Evolutionary conservation across 768 basidiomycete genomes (phyloP), one percentile per base, ranked within the genome.

Genomic region (Boletus speciosus): DNA sequence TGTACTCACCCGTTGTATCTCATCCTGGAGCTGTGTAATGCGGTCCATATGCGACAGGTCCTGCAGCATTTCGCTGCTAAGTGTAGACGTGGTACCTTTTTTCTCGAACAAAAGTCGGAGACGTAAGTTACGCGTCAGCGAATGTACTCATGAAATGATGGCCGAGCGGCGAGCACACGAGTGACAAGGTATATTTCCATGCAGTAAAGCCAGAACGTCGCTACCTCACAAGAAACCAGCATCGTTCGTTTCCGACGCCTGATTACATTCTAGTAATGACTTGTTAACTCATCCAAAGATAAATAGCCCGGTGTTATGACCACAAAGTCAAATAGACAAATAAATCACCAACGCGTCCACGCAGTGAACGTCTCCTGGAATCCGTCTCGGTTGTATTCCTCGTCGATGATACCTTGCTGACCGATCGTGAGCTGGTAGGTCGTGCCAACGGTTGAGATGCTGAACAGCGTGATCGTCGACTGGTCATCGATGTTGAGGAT

Each of bases 41-140:
- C 92, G 86, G 79, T 95, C 93, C 93, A 94, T 94, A 78, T 90
- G 85, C 71, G 89, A 83, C 70, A 92, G 74, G 83, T 91, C 89
- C 80, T 90, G 85, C 81, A 92, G 89, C 89, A 92, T 92, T 76
- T 75, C 88, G 81, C 83, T 82, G 83, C 68, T 36, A 48, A 35
- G 47, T 57, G 54, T 38, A 58, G 40, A 35, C 29, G 52, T 21
- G 3, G 41, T 49, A 38, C 36, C 19, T 38, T 47, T 54, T 49
- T 32, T 39, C 34, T 53, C 41, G 50, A 51, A 52, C 54, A 19
- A 47, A 47, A 34, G 44, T 63, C 54, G 48, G 39, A 63, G 47
- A 58, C 58, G 55, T 47, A 54, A 52, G 42, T 56, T 27, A 54
- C 48, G 46, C 38, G 46, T 37, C 52, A 43, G 40, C 44, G 15